Percentiles rank a stretch among this genome's conserved stretches.
Evolutionary conservation across 345 rosid genomes (phyloP).

Genomic region (Zanthoxylum bungeanum): DNA sequence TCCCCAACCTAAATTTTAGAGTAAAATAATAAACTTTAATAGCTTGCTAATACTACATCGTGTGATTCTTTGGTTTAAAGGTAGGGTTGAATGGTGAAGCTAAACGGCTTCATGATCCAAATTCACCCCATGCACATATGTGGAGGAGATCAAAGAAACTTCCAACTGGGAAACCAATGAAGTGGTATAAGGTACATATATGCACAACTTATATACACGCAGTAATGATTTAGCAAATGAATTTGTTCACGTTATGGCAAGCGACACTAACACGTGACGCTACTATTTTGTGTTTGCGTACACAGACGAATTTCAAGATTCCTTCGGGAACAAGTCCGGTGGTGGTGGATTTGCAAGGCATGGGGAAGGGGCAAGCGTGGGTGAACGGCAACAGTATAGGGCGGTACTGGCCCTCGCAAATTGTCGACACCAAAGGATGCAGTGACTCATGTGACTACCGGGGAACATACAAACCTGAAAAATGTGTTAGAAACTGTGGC

Average conservation of each 20-base stretch:
- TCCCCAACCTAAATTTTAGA: too few relatives aligned
- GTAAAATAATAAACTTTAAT: too few relatives aligned
- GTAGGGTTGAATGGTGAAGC: constrained; percentile 30
- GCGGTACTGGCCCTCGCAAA: constrained; percentile 36
- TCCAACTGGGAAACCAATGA: constrained; percentile 24
- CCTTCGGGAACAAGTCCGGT: constrained; percentile 39
- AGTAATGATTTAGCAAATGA: too few relatives aligned
- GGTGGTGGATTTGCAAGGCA: constrained; percentile 39
- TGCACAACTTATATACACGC: too few relatives aligned
- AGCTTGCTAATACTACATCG: too few relatives aligned
- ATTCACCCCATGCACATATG: neutral
- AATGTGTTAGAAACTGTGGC: constrained; percentile 42
- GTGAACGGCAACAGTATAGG: constrained; percentile 42
- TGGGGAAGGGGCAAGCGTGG: constrained; percentile 55
- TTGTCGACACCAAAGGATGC: constrained; percentile 26
- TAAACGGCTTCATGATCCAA: constrained; percentile 7
- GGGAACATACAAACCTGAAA: constrained; percentile 20
- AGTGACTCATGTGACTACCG: constrained; percentile 28
- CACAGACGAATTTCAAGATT: constrained; percentile 32
- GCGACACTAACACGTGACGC: too few relatives aligned
- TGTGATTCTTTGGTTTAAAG: neutral
- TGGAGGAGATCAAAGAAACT: neutral
- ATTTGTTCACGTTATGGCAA: too few relatives aligned
- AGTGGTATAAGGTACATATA: constrained; percentile 39
- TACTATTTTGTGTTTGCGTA: neutral